Conservation (phyloP, 1,139 yeast species). For the Geotrichum fermentans region DNA sequence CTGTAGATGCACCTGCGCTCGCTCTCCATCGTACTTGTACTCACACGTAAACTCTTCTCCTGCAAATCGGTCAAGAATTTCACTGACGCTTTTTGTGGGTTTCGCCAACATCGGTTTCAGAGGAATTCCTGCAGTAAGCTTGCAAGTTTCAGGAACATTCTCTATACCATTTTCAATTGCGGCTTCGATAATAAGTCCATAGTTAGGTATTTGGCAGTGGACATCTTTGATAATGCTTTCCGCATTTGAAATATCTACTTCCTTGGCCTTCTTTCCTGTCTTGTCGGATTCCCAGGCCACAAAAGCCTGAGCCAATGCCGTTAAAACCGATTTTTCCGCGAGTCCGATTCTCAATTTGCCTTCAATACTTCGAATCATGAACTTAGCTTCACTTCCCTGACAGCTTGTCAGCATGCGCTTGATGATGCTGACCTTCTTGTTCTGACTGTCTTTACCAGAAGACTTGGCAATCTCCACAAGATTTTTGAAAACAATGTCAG, state of each 20-base stretch:
- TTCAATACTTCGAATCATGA: slow-evolving; percentile 80
- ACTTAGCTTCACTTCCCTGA: slow-evolving; percentile 85
- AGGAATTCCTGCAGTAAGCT: slow-evolving; percentile 87
- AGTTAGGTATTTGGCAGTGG: slow-evolving; percentile 87
- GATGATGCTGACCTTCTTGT: slow-evolving; percentile 67
- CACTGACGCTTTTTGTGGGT: slow-evolving; percentile 89
- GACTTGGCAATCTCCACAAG: slow-evolving; percentile 72
- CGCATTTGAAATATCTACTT: slow-evolving; percentile 42
- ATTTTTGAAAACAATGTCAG: slow-evolving; percentile 65
- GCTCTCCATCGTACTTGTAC: slow-evolving; percentile 95
- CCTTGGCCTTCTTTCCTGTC: slow-evolving; percentile 25
- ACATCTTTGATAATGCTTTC: slow-evolving; percentile 82
- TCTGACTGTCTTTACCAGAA: slow-evolving; percentile 82
- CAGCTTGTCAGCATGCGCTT: slow-evolving; percentile 83
- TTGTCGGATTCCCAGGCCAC: slow-evolving; percentile 50
- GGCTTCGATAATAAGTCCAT: slow-evolving; percentile 65
- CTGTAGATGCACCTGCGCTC: slow-evolving; percentile 87
- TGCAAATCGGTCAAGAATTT: slow-evolving; percentile 81
- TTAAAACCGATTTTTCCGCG: slow-evolving; percentile 86
- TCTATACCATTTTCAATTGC: slow-evolving; percentile 65
- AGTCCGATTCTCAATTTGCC: slow-evolving; percentile 90
- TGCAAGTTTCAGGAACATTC: slow-evolving; percentile 61
- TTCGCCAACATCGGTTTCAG: slow-evolving; percentile 97
- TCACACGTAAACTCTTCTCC: slow-evolving; percentile 88
- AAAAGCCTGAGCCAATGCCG: slow-evolving; percentile 80